Conservation (phyloP, 768 basidiomycete species). For the Tylopilus intermedius region DNA sequence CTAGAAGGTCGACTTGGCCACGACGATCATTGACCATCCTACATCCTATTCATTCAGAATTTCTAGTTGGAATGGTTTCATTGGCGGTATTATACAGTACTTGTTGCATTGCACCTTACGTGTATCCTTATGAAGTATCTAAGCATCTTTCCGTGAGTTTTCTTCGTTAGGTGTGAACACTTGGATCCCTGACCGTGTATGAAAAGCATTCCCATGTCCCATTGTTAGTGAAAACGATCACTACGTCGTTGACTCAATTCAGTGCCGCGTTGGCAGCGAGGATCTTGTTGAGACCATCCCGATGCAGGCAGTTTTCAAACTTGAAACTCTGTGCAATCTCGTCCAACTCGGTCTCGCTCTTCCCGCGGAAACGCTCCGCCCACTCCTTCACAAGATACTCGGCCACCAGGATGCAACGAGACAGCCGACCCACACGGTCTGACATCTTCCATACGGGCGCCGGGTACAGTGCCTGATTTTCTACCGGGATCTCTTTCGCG, state of each 20-base stretch:
- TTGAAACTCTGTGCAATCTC: conserved; percentile 70
- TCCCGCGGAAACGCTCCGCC: conserved; percentile 64
- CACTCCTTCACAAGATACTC: conserved; percentile 72
- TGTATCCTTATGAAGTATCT: neutral
- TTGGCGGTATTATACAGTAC: neutral
- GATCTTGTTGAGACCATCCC: conserved; percentile 60
- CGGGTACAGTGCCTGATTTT: conserved; percentile 56
- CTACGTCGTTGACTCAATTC: neutral
- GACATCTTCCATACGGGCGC: conserved; percentile 58
- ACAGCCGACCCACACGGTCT: conserved; percentile 50
- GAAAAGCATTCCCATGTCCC: neutral
- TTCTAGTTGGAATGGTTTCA: too few relatives aligned
- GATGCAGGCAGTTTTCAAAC: conserved; percentile 62
- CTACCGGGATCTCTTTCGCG: conserved; percentile 46
- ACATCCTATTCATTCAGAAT: too few relatives aligned
- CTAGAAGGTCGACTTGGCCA: conserved; percentile 31
- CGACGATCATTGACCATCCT: conserved; percentile 15
- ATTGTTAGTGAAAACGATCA: neutral
- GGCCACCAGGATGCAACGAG: conserved; percentile 62
- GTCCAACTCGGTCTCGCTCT: conserved; percentile 59
- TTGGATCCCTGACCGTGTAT: neutral
- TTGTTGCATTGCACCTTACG: neutral
- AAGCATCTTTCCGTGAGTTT: neutral
- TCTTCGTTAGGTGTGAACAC: too few relatives aligned
- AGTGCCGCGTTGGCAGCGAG: conserved; percentile 39